These are phyloP conservation scores for Lasiodiplodia sp. DNA, from an alignment of 2,329 filamentous ascomycete genomes.

Conservation along the genomic window DNA sequence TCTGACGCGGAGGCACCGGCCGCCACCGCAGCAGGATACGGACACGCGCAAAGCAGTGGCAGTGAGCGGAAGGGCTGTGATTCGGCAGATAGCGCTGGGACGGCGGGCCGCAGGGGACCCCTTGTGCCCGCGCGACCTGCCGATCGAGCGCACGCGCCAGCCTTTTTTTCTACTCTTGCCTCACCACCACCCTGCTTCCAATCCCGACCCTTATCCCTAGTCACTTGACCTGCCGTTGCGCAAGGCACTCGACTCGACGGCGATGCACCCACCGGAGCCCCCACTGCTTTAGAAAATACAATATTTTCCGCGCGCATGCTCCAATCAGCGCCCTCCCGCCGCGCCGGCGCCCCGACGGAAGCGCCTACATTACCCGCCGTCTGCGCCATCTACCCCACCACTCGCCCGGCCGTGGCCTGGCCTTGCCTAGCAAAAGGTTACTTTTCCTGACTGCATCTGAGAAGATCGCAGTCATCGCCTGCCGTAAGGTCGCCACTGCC, in stretches of 20 bases:
- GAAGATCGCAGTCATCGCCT: not conserved
- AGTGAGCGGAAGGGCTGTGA: not conserved
- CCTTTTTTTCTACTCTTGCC: not conserved
- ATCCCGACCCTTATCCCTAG: not conserved
- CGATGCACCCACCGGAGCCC: not conserved
- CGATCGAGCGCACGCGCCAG: conserved; percentile 8
- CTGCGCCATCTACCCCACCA: conserved; percentile 13
- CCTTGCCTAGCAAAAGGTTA: not conserved
- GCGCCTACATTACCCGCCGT: conserved; percentile 15
- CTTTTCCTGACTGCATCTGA: conserved; percentile 1
- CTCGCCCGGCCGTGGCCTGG: not conserved
- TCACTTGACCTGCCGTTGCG: conserved; percentile 14
- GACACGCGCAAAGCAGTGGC: not conserved
- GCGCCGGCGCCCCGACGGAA: conserved; percentile 26
- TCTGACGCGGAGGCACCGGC: not conserved
- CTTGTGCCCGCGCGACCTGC: not conserved
- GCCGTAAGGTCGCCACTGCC: not conserved
- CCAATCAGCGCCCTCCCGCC: conserved; percentile 17
- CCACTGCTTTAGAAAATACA: not conserved
- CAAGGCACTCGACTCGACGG: not conserved
- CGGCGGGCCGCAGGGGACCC: not conserved
- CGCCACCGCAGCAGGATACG: not conserved
- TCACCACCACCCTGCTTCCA: not conserved
- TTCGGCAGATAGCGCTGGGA: conserved; percentile 11
- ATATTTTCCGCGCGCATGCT: not conserved